Evolutionary conservation across 2,329 filamentous ascomycete species (phyloP), one percentile per base, ranked within the genome.

Genomic region (Podosphaera xanthii): DNA sequence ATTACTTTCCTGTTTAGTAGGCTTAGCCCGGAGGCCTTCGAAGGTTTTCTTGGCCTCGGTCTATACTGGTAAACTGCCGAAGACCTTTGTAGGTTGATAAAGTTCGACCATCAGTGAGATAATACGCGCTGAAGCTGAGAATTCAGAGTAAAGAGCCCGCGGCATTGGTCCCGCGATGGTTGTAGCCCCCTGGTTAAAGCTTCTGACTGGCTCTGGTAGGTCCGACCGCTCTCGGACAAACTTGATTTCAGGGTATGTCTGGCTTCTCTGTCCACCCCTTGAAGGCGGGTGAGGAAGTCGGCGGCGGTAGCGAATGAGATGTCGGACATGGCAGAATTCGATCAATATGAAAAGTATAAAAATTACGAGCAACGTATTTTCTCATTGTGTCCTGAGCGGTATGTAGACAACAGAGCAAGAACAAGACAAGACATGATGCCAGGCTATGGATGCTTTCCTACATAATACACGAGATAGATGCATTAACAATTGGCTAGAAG

Each of bases 321-420:
- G 3, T 44, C 40, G 5, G 40, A 44, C 40, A 44, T 44, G 10
- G 40, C 10, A 14, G n/a, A 12, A 2, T 40, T 40, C 5, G 10
- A 40, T 6, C 5, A 6, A 40, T 6, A 40, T 6, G 36, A 40
- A 40, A 40, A 40, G 36, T 5, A 40, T 40, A 6, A 40, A 40
- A 10, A 10, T 22, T 22, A 40, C 6, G 36, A 6, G 36, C 36
- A 40, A 40, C 36, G 36, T 40, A 40, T 0, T 40, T 5, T 40
- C 36, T 6, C 36, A 10, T 5, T 40, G 91, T 90, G 22, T 22
- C 22, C 1, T 22, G 22, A 22, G 22, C 22, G 22, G 22, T 22
- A 22, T 22, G 22, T 22, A 22, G 22, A 22, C 22, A 22, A 22
- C 22, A 22, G 22, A 22, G 22, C 22, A 22, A 22, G 22, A 22